Percentiles rank a stretch among this genome's conserved stretches.
These are phyloP conservation scores for Clitopilus passeckerianus DNA, from an alignment of 768 basidiomycete species.

Conservation along the genomic window DNA sequence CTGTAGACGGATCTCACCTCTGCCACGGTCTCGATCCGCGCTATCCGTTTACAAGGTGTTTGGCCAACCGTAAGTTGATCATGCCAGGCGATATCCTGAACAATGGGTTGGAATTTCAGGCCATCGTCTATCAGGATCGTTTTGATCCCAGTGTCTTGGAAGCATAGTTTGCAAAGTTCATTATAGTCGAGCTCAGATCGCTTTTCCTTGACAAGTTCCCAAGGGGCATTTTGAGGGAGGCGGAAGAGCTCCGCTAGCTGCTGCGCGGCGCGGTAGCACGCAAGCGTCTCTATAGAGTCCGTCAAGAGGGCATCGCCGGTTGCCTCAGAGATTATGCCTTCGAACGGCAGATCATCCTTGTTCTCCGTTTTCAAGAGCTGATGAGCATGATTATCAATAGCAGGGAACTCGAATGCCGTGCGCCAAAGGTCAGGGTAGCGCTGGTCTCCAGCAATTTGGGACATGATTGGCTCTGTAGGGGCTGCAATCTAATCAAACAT, in stretches of 20 bases:
- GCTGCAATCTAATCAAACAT: too few relatives aligned
- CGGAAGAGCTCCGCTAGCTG: constrained; percentile 52
- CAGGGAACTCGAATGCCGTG: constrained; percentile 34
- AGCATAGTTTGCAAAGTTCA: constrained; percentile 51
- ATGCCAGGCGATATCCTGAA: constrained; percentile 57
- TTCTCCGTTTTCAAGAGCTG: constrained; percentile 50
- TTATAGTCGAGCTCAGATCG: constrained; percentile 43
- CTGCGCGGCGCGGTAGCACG: constrained; percentile 50
- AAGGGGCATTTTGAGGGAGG: constrained; percentile 33
- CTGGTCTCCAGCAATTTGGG: neutral
- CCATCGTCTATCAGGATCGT: constrained; percentile 75
- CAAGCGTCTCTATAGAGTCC: constrained; percentile 53
- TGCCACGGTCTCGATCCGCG: constrained; percentile 67
- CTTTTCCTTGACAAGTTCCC: constrained; percentile 54
- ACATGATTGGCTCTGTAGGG: neutral
- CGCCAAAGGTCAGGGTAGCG: constrained; percentile 15
- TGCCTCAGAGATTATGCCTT: constrained; percentile 66
- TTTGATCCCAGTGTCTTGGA: constrained; percentile 55
- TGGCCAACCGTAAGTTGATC: constrained; percentile 42
- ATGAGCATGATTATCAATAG: constrained; percentile 80
- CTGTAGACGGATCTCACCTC: constrained; percentile 46
- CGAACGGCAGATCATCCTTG: constrained; percentile 47
- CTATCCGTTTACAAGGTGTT: constrained; percentile 53
- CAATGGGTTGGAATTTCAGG: constrained; percentile 40
- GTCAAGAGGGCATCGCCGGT: constrained; percentile 40